Evolutionary conservation across 805 yeast species (phyloP), one percentile per base, ranked within the genome.

Genomic region (Lachancea lanzarotensis): DNA sequence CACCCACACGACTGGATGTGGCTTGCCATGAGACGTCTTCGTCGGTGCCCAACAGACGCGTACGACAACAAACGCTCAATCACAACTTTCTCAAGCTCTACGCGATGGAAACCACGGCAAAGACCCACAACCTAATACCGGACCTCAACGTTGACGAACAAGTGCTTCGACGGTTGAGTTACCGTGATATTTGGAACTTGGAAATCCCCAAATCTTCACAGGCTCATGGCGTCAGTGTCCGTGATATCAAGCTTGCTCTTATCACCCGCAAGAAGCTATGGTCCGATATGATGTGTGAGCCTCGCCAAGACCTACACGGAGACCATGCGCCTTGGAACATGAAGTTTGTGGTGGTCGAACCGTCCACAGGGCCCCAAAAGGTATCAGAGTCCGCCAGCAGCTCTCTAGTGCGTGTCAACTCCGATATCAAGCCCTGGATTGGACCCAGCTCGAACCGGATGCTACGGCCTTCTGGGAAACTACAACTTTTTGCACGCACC

Each of bases 391-490:
- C 36, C 13, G 13, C 20, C 22, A 26, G 44, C 25, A 51, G 48
- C 25, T 56, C 63, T 1, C 39, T 58, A 42, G 59, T 59, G 2
- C 47, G 63, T 22, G 46, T 54, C 18, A 46, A 57, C 27, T 59
- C 63, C 4, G 55, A 54, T 22, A 43, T 59, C 16, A 59, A 53
- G 36, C 63, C 63, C 5, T 59, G 63, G 65, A 41, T 50, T 19
- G 44, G 50, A 45, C 37, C 36, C 33, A 16, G 35, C 32, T 38
- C 44, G 3, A 33, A 39, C 15, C 43, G 46, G 15, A 54, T 59
- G 60, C 47, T 62, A 19, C 53, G 53, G 30, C 67, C 67, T 2
- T 60, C 63, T 38, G 67, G 67, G 2, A 51, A 47, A 27, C 40
- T 63, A 16, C 42, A 43, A 16, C 45, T 54, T n/a, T n/a, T n/a